Base-by-base conservation (phyloP, 2,329 filamentous ascomycete genomes). In the Alternaria sp. region DNA sequence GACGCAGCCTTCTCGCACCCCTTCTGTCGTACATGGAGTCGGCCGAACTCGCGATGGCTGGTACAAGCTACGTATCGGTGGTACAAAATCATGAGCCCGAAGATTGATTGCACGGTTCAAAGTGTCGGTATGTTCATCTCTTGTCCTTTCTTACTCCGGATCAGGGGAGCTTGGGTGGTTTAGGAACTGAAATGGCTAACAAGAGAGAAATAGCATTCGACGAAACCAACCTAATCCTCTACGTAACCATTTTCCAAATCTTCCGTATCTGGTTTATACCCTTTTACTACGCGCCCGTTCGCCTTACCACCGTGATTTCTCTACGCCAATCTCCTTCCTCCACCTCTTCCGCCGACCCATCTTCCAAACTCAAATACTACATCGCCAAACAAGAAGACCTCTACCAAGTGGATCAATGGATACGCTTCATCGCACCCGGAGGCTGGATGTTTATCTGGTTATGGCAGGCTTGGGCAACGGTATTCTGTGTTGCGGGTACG, bases 41-140 rank as follows among this genome's bases (percentile, higher is more conserved):
- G 83, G 65, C 70, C 79, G 10, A 85, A 88, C 62, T 93, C 90
- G 9, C 83, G 91, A 41, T 86, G 83, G 78, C 73, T 91, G 5
- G 82, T 96, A 17, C 79, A 85, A 46, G 82, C 84, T 66, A 88
- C 96, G 56, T 96, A 92, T 50, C 71, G 74, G 6, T 78, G 75
- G 90, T 94, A 96, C 78, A 91, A 92, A 71, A 90, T 94, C 63
- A 81, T 96, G 72, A 92, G 88, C 61, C 93, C 93, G 0, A 80
- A 82, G 17, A 90, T 95, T 64, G 83, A 88, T 41, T 78, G 94
- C 11, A 79, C 84, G 1, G 81, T 97, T 17, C 85, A 92, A 51
- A 83, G 81, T 29, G 77, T 88, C 17, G 85, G 85, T 86, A 71
- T 26, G 78, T 73, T 7, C 17, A 31, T 10, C 10, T 28, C 1